Evolutionary conservation across 2,329 filamentous ascomycete species (phyloP).

Genomic region (Sarocladiaceae sp.): DNA sequence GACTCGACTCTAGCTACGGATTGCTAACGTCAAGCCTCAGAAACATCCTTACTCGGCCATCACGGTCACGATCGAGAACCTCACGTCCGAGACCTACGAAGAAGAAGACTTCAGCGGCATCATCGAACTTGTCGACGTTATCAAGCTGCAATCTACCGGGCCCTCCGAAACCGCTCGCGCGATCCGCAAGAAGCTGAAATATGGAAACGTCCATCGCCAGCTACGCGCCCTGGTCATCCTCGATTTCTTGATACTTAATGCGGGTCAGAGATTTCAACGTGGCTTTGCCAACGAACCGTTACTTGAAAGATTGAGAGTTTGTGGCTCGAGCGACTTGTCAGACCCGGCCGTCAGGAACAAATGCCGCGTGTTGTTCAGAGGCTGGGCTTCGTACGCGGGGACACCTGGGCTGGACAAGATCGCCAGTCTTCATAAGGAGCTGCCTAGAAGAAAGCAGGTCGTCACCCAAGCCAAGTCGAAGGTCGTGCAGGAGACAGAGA

Average conservation of each 20-base stretch:
- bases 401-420: constrained; percentile 77
- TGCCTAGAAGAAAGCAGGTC: constrained; percentile 64
- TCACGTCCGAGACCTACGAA: constrained; percentile 85
- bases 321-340: constrained; percentile 78
- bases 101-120: constrained; percentile 91
- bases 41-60: constrained; percentile 87
- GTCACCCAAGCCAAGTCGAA: constrained; percentile 75
- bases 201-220: constrained; percentile 91
- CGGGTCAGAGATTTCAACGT: constrained; percentile 79
- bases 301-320: constrained; percentile 83
- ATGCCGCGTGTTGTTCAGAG: constrained; percentile 78
- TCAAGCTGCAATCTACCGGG: constrained; percentile 82
- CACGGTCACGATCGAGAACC: constrained; percentile 84
- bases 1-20: no score
- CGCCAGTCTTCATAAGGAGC: constrained; percentile 71
- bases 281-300: constrained; percentile 87
- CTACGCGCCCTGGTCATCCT: constrained; percentile 83
- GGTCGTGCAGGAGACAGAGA: constrained; percentile 75
- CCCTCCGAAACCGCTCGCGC: constrained; percentile 87
- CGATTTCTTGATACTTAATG: constrained; percentile 93
- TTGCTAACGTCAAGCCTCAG: constrained; percentile 15
- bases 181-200: constrained; percentile 97
- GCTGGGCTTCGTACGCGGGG: constrained; percentile 84
- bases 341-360: constrained; percentile 85
- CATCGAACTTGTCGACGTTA: constrained; percentile 89